These are phyloP conservation scores for Azolla pinnata DNA, from an alignment of 75 land plant genomes.

Conservation along the genomic window DNA sequence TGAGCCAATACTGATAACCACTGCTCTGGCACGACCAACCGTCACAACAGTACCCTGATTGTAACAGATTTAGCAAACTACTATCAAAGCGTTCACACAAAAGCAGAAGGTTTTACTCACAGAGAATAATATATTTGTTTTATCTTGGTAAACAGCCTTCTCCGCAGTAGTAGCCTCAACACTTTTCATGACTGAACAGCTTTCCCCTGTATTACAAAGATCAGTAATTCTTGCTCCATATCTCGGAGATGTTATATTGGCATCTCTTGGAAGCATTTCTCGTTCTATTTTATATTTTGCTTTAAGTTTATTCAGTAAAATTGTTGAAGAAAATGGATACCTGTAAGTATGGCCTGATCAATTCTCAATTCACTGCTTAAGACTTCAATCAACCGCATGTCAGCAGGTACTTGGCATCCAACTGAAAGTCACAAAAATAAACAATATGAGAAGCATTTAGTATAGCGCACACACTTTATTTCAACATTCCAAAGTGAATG, in stretches of 20 bases:
- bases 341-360: slow-evolving; percentile 98
- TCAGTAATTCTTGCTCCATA: background rate
- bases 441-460: too few species aligned
- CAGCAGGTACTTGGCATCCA: slow-evolving; percentile 95
- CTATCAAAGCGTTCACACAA: background rate
- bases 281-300: too few species aligned
- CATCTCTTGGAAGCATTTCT: background rate
- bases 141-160: slow-evolving; percentile 94
- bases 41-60: slow-evolving; percentile 88
- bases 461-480: too few species aligned
- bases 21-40: slow-evolving; percentile 79
- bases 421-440: slow-evolving; percentile 45
- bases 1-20: slow-evolving; percentile 81
- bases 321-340: too few species aligned
- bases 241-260: background rate
- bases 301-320: too few species aligned
- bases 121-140: slow-evolving; percentile 95
- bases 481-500: background rate
- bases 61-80: background rate
- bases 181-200: slow-evolving; percentile 84
- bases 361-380: slow-evolving; percentile 74
- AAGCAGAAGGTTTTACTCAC: slow-evolving; percentile 27
- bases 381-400: slow-evolving; percentile 87
- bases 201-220: slow-evolving; percentile 55
- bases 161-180: slow-evolving; percentile 34